Base-by-base conservation (phyloP, 2,329 filamentous ascomycete species). In the Diaporthe capsici region DNA sequence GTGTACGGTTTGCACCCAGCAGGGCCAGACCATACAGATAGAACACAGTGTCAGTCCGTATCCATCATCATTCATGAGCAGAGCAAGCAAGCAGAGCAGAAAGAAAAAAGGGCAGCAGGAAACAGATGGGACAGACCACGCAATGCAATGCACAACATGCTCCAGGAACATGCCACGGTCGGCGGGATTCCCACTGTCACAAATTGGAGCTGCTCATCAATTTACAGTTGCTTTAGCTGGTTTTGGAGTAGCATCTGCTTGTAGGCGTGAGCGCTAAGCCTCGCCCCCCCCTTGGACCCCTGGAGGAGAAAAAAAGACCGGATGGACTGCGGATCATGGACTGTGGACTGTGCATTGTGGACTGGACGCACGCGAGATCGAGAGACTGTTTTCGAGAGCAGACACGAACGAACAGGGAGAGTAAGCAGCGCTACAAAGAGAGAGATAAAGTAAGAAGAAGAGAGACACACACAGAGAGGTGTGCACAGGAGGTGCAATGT, bases 181-280 rank as follows among this genome's bases (percentile, higher is more conserved):
- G 61, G 61, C 42, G 42, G 65, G 47, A 68, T 53, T 68, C 65
- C 65, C 65, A 68, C 65, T 28, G 47, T 53, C 65, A 68, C 65
- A 68, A 53, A 68, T 68, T 68, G 65, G 65, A 39, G 47, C 47
- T 70, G 65, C 65, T 31, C 65, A 55, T 51, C 49, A 70, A 70
- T 70, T 70, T 55, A 70, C 65, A 55, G 49, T 70, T 70, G 65
- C 65, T 70, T 55, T 70, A 70, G 65, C 65, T 55, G 65, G 49
- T 55, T 70, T 70, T 70, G 65, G 65, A 42, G 65, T 70, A 55
- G 65, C 65, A 70, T 70, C 65, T 70, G 65, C 63, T 28, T 37
- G 49, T 20, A 42, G 49, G 65, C 34, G 65, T 70, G 65, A 51
- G 65, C 65, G 65, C 65, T 70, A 55, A 53, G 63, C 63, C 63